Percentiles rank a stretch among this genome's conserved stretches.
These are phyloP conservation scores for Pythium brachiatum DNA, from an alignment of 352 stramenopile genomes.

Conservation along the genomic window DNA sequence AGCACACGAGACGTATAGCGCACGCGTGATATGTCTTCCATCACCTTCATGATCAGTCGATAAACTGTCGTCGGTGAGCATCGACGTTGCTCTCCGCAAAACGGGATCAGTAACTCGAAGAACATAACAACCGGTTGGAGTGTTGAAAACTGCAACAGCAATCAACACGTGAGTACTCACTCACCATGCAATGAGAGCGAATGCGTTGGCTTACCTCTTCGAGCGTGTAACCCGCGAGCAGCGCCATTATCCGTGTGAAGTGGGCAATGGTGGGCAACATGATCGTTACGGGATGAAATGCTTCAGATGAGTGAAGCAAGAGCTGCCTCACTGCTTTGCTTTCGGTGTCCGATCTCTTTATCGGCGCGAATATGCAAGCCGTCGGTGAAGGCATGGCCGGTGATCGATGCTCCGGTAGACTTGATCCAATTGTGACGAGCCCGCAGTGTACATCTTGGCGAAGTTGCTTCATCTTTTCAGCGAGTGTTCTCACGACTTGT, in stretches of 20 bases:
- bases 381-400: background rate
- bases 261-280: conserved; percentile 3
- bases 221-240: conserved; percentile 13
- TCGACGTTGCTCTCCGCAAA: background rate
- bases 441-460: conserved; percentile 5
- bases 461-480: conserved; percentile 11
- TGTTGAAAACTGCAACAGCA: background rate
- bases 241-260: conserved; percentile 4
- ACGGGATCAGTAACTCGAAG: conserved; percentile 2
- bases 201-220: conserved; percentile 1
- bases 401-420: background rate
- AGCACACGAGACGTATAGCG: conserved; percentile 13
- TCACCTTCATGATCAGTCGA: conserved; percentile 9
- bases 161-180: background rate
- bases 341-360: background rate
- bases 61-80: background rate
- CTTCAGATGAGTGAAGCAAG: conserved; percentile 2
- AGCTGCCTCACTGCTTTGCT: background rate
- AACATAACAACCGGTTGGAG: conserved; percentile 11
- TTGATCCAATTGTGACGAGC: background rate
- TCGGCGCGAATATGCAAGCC: conserved; percentile 8
- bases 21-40: conserved; percentile 9
- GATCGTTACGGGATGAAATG: conserved; percentile 12
- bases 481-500: background rate
- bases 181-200: background rate